A percentile compares a stretch with the other conserved stretches of the same genome.
Evolutionary conservation across 2,329 filamentous ascomycete genomes (phyloP).

Genomic region (Mycosphaerella arachidis): DNA sequence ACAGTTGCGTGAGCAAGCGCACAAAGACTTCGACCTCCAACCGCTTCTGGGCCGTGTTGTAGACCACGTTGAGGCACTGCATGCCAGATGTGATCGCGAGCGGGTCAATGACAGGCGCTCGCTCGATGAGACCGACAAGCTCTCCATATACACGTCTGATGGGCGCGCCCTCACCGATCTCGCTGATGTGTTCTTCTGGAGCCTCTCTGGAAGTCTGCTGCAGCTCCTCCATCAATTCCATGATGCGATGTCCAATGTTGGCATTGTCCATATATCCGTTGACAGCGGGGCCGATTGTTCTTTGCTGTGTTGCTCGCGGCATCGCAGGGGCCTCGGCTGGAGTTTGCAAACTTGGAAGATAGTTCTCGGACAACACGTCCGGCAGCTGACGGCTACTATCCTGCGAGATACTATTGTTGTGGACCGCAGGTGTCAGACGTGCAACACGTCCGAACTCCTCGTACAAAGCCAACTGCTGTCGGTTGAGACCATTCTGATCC

Average conservation of each 20-base stretch:
- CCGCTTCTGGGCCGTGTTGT: slow-evolving; percentile 50
- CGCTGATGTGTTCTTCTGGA: slow-evolving; percentile 54
- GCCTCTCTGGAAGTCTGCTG: slow-evolving; percentile 54
- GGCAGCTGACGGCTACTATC: slow-evolving; percentile 58
- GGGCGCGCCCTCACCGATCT: slow-evolving; percentile 51
- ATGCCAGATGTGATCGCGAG: slow-evolving; percentile 54
- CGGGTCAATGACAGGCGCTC: slow-evolving; percentile 52
- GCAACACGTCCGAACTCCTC: slow-evolving; percentile 91
- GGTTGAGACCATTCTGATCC: slow-evolving; percentile 67
- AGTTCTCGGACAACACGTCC: slow-evolving; percentile 59
- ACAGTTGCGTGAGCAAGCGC: slow-evolving; percentile 58
- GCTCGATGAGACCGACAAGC: slow-evolving; percentile 50
- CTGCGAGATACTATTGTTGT: slow-evolving; percentile 52
- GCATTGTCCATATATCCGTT: slow-evolving; percentile 59
- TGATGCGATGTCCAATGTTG: slow-evolving; percentile 50
- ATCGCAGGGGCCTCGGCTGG: slow-evolving; percentile 60
- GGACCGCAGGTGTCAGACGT: slow-evolving; percentile 50
- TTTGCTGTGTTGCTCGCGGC: slow-evolving; percentile 54
- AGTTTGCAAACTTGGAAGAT: slow-evolving; percentile 59
- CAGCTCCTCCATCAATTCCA: slow-evolving; percentile 53
- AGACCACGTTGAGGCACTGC: slow-evolving; percentile 44
- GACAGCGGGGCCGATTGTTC: slow-evolving; percentile 43
- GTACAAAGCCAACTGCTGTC: slow-evolving; percentile 91
- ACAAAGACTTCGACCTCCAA: slow-evolving; percentile 62
- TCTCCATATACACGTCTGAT: slow-evolving; percentile 58